These are phyloP conservation scores for Thermomucor indicae-seudaticae DNA, from an alignment of 371 early-diverging fungal genomes.

Conservation along the genomic window DNA sequence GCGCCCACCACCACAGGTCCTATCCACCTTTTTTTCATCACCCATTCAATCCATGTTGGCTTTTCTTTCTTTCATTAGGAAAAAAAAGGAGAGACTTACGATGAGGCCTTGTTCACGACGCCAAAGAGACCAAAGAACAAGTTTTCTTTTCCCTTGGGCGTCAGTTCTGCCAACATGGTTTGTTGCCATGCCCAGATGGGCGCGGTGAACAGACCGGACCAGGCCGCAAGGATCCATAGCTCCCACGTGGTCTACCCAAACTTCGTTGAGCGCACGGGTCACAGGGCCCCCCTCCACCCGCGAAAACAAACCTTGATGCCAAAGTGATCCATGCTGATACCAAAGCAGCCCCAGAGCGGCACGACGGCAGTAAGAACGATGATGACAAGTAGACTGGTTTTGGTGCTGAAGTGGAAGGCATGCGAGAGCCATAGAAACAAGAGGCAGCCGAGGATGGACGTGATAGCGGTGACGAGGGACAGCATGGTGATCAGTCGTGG, in stretches of 20 bases:
- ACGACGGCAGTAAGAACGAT: conserved; percentile 25
- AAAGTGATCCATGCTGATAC: conserved; percentile 37
- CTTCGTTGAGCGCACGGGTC: too few relatives aligned
- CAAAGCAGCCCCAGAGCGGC: conserved; percentile 46
- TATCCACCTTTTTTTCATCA: conserved; percentile 33
- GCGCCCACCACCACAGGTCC: conserved; percentile 59
- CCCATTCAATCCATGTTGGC: background rate
- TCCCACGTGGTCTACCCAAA: conserved; percentile 49
- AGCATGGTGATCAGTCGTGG: conserved; percentile 36
- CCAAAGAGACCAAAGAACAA: conserved; percentile 60
- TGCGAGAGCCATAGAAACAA: conserved; percentile 35
- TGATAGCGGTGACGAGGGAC: conserved; percentile 36
- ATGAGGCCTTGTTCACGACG: conserved; percentile 56
- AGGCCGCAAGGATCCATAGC: conserved; percentile 47
- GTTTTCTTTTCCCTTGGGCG: conserved; percentile 56
- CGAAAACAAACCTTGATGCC: conserved; percentile 28
- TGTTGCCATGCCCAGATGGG: conserved; percentile 56
- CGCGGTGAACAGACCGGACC: conserved; percentile 54
- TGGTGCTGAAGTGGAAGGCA: conserved; percentile 31
- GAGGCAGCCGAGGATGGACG: conserved; percentile 47
- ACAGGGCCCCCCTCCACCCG: too few relatives aligned
- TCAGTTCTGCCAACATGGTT: conserved; percentile 57
- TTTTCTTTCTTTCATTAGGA: background rate
- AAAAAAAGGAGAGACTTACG: conserved; percentile 7
- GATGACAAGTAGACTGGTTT: conserved; percentile 36